These are phyloP conservation scores for Rhodotorula sp. DNA, from an alignment of 1,284 basidiomycete species.

Conservation along the genomic window DNA sequence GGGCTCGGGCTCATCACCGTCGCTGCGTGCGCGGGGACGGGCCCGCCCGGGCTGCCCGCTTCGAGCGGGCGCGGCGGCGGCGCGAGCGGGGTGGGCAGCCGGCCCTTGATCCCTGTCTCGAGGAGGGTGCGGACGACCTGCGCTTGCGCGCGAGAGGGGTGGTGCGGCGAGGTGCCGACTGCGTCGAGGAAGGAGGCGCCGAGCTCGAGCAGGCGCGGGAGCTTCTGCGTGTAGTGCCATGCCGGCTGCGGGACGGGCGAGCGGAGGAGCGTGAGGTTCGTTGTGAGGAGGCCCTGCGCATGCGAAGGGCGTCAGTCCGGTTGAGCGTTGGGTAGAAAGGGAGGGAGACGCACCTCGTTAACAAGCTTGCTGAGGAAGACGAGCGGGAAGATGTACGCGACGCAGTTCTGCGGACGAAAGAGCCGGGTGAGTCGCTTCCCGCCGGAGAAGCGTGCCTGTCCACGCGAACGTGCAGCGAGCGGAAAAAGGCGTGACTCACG, in stretches of 20 bases:
- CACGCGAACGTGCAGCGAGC: too few species aligned
- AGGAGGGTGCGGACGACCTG: conserved; percentile 37
- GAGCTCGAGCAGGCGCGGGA: conserved; percentile 42
- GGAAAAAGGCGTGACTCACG: conserved; percentile 3
- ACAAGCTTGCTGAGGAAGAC: conserved; percentile 42
- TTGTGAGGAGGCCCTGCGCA: conserved; percentile 34
- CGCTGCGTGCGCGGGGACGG: conserved; percentile 12
- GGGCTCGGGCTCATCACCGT: conserved; percentile 16
- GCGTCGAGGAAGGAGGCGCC: conserved; percentile 41
- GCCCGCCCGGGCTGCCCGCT: background rate
- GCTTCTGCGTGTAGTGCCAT: conserved; percentile 40
- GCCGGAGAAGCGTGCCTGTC: too few species aligned
- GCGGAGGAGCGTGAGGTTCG: conserved; percentile 36
- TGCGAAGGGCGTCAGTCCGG: background rate
- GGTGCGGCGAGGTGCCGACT: conserved; percentile 32
- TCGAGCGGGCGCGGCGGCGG: background rate
- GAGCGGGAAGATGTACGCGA: conserved; percentile 41
- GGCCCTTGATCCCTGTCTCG: conserved; percentile 36
- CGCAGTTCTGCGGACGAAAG: conserved; percentile 24
- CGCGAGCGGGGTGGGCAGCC: background rate
- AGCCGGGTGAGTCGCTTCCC: background rate
- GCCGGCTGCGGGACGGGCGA: conserved; percentile 24
- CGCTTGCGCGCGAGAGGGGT: conserved; percentile 37
- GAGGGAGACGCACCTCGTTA: conserved; percentile 21
- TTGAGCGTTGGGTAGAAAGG: background rate